Base-by-base conservation (phyloP, 2,329 filamentous ascomycete species). In the Lachnellula arida region DNA sequence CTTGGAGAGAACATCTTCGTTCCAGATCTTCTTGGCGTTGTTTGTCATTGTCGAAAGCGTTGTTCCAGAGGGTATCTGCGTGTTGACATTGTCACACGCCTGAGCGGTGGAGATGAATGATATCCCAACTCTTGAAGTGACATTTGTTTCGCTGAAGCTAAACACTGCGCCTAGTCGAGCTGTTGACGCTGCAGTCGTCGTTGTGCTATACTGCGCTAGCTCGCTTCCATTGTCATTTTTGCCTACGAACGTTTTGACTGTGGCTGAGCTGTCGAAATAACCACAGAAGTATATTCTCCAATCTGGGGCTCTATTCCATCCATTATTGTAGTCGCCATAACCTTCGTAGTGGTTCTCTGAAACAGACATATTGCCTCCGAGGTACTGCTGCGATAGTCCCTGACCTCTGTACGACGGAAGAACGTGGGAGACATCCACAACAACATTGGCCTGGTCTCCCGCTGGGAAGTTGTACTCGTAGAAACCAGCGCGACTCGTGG, bases 231-330 rank as follows among this genome's bases (percentile, higher is more conserved):
- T 53, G 28, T 39, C 56, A 51, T 72, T 68, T 22, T 59, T 63
- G 19, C 74, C 77, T 15, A 75, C 55, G 55, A 79, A 81, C 0
- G 75, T 77, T 66, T 74, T 76, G 59, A 72, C 72, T 2, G 73
- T 71, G 5, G 74, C 68, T 8, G 67, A 53, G 19, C 67, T 60
- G 51, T 81, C 76, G 61, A 88, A 87, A 53, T 76, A 75, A 14
- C 84, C 84, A 65, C 85, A 87, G 68, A 83, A 84, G 64, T 80
- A 81, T 12, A 85, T 80, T 0, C 75, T 81, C 82, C 82, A 88
- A 47, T 81, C 71, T 0, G 79, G 81, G 1, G 83, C 77, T 37
- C 78, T 73, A 57, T 87, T 88, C 84, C 84, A 87, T 22, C 84
- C 83, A 64, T 85, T 85, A 54, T 86, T 77, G 66, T 87, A 87